A percentile compares a stretch with the other conserved stretches of the same genome.
These are phyloP conservation scores for Rhodofomes roseus DNA, from an alignment of 1,284 basidiomycete genomes.

Conservation along the genomic window DNA sequence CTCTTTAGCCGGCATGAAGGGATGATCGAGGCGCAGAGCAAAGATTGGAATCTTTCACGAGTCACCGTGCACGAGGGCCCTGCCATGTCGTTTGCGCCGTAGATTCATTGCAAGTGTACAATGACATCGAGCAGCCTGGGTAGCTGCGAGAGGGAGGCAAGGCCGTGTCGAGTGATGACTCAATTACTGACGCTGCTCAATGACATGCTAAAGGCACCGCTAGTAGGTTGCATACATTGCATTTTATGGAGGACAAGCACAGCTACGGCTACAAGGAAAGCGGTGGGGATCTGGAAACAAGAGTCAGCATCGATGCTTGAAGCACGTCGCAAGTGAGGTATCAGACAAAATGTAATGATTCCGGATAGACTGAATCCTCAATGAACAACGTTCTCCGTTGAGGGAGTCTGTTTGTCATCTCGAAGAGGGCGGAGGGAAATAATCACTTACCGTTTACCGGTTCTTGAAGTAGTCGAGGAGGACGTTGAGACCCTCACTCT, in stretches of 20 bases:
- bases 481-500: conserved; percentile 95
- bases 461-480: conserved; percentile 97
- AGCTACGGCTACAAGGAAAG: not conserved
- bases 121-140: too few species aligned
- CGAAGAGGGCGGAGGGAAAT: conserved; percentile 14
- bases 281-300: not conserved
- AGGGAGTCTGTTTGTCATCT: conserved; percentile 89
- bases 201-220: too few species aligned
- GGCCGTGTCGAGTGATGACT: too few species aligned
- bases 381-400: conserved; percentile 61
- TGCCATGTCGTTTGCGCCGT: too few species aligned
- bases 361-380: conserved; percentile 81
- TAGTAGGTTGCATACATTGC: not conserved
- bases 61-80: too few species aligned
- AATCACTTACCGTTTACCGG: conserved; percentile 51
- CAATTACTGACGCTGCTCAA: too few species aligned
- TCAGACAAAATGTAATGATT: conserved; percentile 77
- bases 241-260: not conserved
- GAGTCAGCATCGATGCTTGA: conserved; percentile 1
- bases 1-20: too few species aligned
- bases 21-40: too few species aligned
- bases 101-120: too few species aligned
- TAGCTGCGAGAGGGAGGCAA: too few species aligned
- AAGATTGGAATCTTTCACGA: too few species aligned
- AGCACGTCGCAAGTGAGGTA: conserved; percentile 33